Evolutionary conservation across 2,329 filamentous ascomycete genomes (phyloP).

Genomic region (Talaromyces islandicus): DNA sequence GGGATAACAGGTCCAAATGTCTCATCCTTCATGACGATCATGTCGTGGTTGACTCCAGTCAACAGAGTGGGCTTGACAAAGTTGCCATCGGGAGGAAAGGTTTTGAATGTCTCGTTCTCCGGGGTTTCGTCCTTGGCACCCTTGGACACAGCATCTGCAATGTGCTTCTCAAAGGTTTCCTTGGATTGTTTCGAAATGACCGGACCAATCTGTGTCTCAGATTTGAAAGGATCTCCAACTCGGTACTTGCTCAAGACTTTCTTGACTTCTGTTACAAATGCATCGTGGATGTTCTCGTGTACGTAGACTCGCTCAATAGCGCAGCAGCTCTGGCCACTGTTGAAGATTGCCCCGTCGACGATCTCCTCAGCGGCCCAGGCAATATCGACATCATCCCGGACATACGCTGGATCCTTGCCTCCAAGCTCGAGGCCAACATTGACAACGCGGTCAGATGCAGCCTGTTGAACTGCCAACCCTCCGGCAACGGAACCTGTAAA

Average conservation of each 20-base stretch:
- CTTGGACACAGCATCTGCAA: conserved; percentile 74
- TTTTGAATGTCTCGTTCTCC: conserved; percentile 68
- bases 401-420: conserved; percentile 90
- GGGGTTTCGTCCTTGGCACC: conserved; percentile 83
- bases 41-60: conserved; percentile 70
- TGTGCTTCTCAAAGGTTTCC: conserved; percentile 68
- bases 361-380: conserved; percentile 91
- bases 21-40: conserved; percentile 88
- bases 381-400: conserved; percentile 78
- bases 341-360: conserved; percentile 93
- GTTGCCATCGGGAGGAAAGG: conserved; percentile 71
- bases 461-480: conserved; percentile 77
- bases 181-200: conserved; percentile 78
- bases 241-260: conserved; percentile 75
- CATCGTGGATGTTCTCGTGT: conserved; percentile 73
- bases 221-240: conserved; percentile 80
- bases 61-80: conserved; percentile 83
- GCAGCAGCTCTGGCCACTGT: conserved; percentile 97
- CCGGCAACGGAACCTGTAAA: conserved; percentile 92
- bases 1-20: conserved; percentile 92
- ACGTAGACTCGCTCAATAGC: conserved; percentile 90
- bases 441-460: conserved; percentile 76
- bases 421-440: conserved; percentile 86
- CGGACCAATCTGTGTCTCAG: conserved; percentile 75
- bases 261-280: conserved; percentile 72